Evolutionary conservation across 169 alveolate genomes (phyloP).

Genomic region (Plasmodium yoelii): DNA sequence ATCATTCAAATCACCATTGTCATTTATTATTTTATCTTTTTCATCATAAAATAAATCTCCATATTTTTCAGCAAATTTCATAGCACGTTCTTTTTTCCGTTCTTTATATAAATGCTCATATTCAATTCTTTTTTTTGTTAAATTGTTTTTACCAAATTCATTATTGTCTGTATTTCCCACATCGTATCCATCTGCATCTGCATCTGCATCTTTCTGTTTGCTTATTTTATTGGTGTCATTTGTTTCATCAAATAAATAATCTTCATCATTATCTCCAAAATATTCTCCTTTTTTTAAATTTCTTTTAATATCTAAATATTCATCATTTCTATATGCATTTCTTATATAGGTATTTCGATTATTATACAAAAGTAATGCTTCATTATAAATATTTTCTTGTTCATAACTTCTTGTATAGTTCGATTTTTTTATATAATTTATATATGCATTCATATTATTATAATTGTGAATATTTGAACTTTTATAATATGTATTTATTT

Average conservation of each 20-base stretch:
- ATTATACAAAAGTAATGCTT: conserved; percentile 42
- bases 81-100: conserved; percentile 10
- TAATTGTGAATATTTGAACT: conserved; percentile 40
- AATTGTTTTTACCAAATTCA: background rate
- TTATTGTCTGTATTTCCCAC: background rate
- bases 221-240: background rate
- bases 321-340: conserved; percentile 33
- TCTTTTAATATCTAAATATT: conserved; percentile 16
- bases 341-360: conserved; percentile 36
- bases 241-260: background rate
- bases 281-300: background rate
- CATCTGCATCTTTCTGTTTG: background rate
- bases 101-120: background rate
- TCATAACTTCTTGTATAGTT: conserved; percentile 68
- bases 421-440: conserved; percentile 27
- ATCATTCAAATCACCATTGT: background rate
- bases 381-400: conserved; percentile 55
- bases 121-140: background rate
- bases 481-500: conserved; percentile 53
- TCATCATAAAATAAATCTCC: conserved; percentile 9
- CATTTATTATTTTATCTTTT: conserved; percentile 3
- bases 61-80: conserved; percentile 8
- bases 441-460: conserved; percentile 35
- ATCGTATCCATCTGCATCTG: background rate
- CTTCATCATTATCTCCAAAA: conserved; percentile 40